Base-by-base conservation (phyloP, 495 filamentous ascomycete genomes). In the Trichocladium antarcticum region DNA sequence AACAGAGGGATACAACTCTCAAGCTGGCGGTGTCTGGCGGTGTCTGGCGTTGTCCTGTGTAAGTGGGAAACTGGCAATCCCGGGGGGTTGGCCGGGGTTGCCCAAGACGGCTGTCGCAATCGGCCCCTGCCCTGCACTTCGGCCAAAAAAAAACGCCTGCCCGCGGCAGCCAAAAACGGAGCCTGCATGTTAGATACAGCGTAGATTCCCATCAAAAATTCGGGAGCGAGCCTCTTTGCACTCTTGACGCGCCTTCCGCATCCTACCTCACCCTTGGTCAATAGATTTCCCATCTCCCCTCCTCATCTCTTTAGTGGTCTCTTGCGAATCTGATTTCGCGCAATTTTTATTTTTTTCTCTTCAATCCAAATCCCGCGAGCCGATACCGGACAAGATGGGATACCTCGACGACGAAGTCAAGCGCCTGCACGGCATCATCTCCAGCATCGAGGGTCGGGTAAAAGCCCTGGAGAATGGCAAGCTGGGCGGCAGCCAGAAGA, bases 401-500 rank as follows among this genome's bases (percentile, higher is more conserved):
- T 81, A 83, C 61, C 82, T 88, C 68, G 82, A 84, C 58, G 81
- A 88, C 62, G 83, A 90, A 57, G 73, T 88, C 58, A 74, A 83
- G 62, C 75, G 75, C 64, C 78, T 94, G 54, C 81, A 85, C 64
- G 76, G 85, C 63, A 72, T 84, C 49, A 83, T 97, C 65, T 67
- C 78, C 56, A 81, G 83, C 75, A 81, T 99, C 49, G 88, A 99
- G 71, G 68, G 77, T 60, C 81, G 88, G 49, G 81, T 97, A 56
- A 75, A 80, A 63, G 75, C 86, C 43, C 72, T 96, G 47, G 89
- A 96, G 68, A 60, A 68, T 55, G 67, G 73, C 41, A 70, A 78
- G 64, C 73, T 68, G 37, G 62, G 69, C 48, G 71, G 64, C 29
- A 55, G 65, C 39, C 37, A 49, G 24, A 48, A 47, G 31, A 69